phyloP scores from a whole-genome alignment of 495 filamentous ascomycete species.

The Aspergillus incahuasiensis region DNA sequence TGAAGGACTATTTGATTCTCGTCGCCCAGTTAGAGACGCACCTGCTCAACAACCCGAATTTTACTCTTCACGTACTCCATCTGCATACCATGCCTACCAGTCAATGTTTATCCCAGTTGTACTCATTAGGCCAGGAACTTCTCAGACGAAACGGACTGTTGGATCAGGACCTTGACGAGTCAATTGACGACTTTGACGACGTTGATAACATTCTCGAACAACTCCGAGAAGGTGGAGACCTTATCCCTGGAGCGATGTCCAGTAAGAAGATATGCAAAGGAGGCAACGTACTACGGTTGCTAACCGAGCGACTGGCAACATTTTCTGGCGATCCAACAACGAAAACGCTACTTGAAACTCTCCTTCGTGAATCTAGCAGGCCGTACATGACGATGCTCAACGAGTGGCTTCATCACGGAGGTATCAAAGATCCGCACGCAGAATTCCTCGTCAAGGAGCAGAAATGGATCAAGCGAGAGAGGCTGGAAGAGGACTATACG shows the following conservation, averaged over 20 bases:
- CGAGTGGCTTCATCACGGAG: constrained; percentile 95
- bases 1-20: constrained; percentile 90
- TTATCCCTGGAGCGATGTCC: constrained; percentile 68
- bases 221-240: constrained; percentile 71
- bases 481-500: constrained; percentile 91
- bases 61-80: constrained; percentile 88
- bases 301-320: constrained; percentile 76
- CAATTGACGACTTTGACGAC: constrained; percentile 73
- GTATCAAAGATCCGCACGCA: constrained; percentile 87
- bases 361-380: constrained; percentile 81
- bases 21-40: constrained; percentile 91
- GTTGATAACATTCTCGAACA: constrained; percentile 87
- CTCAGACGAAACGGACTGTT: constrained; percentile 80
- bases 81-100: constrained; percentile 84
- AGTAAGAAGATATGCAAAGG: constrained; percentile 93
- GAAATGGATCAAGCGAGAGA: constrained; percentile 87
- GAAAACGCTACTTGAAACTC: constrained; percentile 66
- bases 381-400: constrained; percentile 99
- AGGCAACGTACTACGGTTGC: constrained; percentile 76
- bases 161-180: constrained; percentile 81
- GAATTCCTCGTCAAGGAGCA: constrained; percentile 96
- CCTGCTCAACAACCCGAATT: constrained; percentile 76
- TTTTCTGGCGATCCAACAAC: constrained; percentile 94
- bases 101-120: constrained; percentile 85
- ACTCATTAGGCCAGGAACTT: constrained; percentile 80